Conservation (phyloP, 371 early-diverging fungal species). For the Mucor lusitanicus region DNA sequence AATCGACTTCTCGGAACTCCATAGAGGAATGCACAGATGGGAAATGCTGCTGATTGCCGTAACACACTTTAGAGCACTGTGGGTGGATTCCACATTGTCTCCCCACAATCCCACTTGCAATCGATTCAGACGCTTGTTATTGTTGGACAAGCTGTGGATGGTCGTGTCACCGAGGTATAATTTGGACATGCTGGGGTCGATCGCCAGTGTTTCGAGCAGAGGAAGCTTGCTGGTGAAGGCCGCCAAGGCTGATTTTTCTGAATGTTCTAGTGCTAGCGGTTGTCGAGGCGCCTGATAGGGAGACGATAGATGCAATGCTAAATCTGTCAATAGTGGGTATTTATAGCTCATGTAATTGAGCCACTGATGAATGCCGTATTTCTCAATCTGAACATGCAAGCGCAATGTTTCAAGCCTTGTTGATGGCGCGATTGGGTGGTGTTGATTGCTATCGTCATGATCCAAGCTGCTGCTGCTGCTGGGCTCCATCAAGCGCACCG, state of each 20-base stretch:
- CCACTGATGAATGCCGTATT: neutral
- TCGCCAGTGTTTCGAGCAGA: neutral
- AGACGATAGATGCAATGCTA: neutral
- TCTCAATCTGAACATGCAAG: neutral
- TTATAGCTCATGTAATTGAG: neutral
- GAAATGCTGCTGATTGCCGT: neutral
- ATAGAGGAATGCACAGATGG: slow-evolving; percentile 2
- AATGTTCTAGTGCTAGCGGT: neutral
- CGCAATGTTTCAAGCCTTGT: neutral
- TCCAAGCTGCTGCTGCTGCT: neutral
- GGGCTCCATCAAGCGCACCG: neutral
- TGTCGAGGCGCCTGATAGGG: neutral
- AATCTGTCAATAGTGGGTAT: neutral
- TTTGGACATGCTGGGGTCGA: slow-evolving; percentile 9
- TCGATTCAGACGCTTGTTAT: neutral
- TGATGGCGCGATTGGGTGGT: neutral
- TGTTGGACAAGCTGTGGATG: neutral
- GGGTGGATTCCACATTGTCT: neutral
- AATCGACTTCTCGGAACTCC: slow-evolving; percentile 6
- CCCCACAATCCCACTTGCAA: slow-evolving; percentile 3
- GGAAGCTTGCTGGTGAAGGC: neutral
- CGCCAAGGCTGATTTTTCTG: neutral
- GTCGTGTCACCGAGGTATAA: neutral
- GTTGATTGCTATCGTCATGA: neutral
- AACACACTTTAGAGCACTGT: neutral